phyloP scores from a whole-genome alignment of 148 eudicot species.

The Vaccinium darrowii region DNA sequence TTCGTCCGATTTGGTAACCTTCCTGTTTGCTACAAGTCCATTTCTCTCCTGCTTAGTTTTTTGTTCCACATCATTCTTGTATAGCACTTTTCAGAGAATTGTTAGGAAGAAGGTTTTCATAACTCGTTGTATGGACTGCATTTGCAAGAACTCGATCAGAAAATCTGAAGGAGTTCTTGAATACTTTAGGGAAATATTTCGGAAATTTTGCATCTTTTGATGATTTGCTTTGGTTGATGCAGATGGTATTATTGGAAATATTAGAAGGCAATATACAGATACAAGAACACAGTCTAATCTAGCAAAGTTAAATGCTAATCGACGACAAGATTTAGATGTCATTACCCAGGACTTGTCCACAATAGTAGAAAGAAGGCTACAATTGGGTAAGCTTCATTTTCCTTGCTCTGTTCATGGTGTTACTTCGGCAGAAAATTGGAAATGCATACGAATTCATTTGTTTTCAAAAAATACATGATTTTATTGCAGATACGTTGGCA shows the following conservation, averaged over 20 bases:
- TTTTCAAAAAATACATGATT: background rate
- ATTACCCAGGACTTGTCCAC: constrained; percentile 28
- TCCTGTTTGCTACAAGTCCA: background rate
- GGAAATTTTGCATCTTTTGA: background rate
- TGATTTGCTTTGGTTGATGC: background rate
- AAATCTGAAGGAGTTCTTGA: no score
- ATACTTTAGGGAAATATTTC: background rate
- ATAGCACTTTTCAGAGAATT: no score
- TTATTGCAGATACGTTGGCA: constrained; percentile 32
- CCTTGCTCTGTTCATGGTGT: background rate
- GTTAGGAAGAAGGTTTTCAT: no score
- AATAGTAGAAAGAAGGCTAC: constrained; percentile 38
- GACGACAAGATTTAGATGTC: constrained; percentile 26
- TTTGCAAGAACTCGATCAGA: no score
- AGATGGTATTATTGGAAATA: constrained; percentile 40
- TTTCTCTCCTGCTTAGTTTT: background rate
- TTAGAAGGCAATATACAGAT: constrained; percentile 44
- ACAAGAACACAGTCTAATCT: constrained; percentile 58
- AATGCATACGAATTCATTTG: background rate
- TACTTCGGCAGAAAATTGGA: background rate
- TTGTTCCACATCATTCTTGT: background rate
- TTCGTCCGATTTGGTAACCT: constrained; percentile 42
- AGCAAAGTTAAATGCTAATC: constrained; percentile 40
- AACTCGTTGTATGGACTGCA: no score
- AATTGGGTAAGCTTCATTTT: constrained; percentile 31